Percentiles rank a stretch among this genome's conserved stretches.
These are phyloP conservation scores for Fusarium sp. DNA, from an alignment of 2,329 filamentous ascomycete genomes.

Conservation along the genomic window DNA sequence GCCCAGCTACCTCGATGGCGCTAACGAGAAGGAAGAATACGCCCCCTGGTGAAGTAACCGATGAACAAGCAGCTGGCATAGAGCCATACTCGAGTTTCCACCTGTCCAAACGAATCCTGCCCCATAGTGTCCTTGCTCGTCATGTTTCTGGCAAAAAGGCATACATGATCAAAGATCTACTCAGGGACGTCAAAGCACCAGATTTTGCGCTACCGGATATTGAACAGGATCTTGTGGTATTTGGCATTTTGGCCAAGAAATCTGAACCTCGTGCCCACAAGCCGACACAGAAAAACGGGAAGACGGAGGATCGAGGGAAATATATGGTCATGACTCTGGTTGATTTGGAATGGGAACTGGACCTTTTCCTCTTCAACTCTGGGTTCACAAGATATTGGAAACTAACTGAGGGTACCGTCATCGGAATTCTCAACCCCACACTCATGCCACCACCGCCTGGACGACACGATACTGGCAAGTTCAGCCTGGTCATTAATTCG, in stretches of 20 bases:
- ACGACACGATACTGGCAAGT: constrained; percentile 81
- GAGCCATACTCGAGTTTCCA: constrained; percentile 90
- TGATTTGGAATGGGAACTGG: constrained; percentile 89
- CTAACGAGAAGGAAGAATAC: constrained; percentile 29
- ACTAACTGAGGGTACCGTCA: constrained; percentile 86
- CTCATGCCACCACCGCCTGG: constrained; percentile 88
- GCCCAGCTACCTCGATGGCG: constrained; percentile 14
- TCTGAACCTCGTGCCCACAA: constrained; percentile 78
- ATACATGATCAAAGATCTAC: constrained; percentile 81
- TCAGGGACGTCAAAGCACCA: constrained; percentile 84
- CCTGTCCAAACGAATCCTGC: constrained; percentile 83
- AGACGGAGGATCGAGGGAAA: constrained; percentile 74
- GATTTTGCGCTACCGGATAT: constrained; percentile 83
- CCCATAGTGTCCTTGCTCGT: constrained; percentile 81
- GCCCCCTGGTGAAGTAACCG: constrained; percentile 34
- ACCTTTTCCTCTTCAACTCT: constrained; percentile 90
- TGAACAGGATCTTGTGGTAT: constrained; percentile 89
- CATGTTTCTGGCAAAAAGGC: constrained; percentile 82
- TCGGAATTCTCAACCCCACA: constrained; percentile 90
- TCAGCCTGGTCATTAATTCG: constrained; percentile 85
- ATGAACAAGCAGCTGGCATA: constrained; percentile 63
- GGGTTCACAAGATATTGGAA: constrained; percentile 96
- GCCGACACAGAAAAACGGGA: constrained; percentile 56
- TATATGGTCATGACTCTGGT: constrained; percentile 93
- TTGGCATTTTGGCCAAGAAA: constrained; percentile 89